Base-by-base conservation (phyloP, 441 rosid species). In the Brassica balearica region DNA sequence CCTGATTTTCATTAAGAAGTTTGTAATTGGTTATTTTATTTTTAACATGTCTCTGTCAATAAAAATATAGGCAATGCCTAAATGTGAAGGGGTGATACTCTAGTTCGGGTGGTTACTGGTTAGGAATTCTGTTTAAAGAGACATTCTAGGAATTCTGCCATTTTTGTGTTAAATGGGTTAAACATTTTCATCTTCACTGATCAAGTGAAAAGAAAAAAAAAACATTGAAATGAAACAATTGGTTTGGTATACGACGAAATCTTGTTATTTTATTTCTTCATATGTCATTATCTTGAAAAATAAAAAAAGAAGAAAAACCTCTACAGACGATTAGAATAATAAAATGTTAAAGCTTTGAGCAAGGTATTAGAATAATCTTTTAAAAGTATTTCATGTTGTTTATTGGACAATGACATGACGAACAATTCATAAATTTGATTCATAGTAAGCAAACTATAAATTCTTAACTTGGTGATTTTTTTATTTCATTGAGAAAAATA, bases 281-380 rank as follows among this genome's bases (percentile, higher is more conserved):
- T 27, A 15, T 32, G 46, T 3, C 17, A 3, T 17, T 46, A 68
- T 48, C 20, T 63, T 63, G 22, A 1, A 14, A 46, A 46, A 59
- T 19, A 17, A 3, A 41, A 41, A 12, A 41, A 65, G 12, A 36
- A 15, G 69, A 38, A 19, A 65, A 36, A 65, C 55, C 69, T 38
- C 25, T 19, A 41, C 8, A 69, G 62, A 41, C 11, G 72, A 71
- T 58, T 67, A 36, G 77, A 67, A 78, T 72, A 72, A n/a, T 17
- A 29, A 15, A 29, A 14, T 66, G 22, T 29, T 66, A 72, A 66
- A 59, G 73, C 25, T 77, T 67, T 72, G 68, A 66, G 81, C 75
- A 77, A 77, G 75, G 80, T 77, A 77, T 77, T 70, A 36, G 80
- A 75, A 75, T 75, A 75, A 68, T 46, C 14, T 68, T 25, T 68